Conservation (phyloP, 352 stramenopile species). For the Phytophthora cryptogea region DNA sequence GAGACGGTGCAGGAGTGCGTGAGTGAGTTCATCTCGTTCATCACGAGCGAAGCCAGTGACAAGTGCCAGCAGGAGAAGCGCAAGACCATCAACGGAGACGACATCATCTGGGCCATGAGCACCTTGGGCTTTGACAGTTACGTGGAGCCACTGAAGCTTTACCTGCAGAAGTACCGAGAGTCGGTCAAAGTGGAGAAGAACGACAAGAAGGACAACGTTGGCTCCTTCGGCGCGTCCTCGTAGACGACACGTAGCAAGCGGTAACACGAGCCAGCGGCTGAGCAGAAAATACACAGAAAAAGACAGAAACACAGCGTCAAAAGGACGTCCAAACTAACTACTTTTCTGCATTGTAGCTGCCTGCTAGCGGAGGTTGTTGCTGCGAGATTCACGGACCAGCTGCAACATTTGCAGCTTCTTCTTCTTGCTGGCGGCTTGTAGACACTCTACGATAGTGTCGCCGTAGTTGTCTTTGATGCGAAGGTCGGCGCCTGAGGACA, state of each 20-base stretch:
- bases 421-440: constrained; percentile 44
- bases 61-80: constrained; percentile 99
- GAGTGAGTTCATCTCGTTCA: constrained; percentile 99
- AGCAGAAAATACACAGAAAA: constrained; percentile 36
- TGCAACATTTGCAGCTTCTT: constrained; percentile 49
- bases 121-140: constrained; percentile 99
- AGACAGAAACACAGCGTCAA: constrained; percentile 4
- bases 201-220: constrained; percentile 91
- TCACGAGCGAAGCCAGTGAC: constrained; percentile 98
- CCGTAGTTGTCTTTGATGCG: constrained; percentile 57
- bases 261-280: not conserved
- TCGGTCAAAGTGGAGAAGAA: constrained; percentile 91
- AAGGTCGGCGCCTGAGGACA: constrained; percentile 44
- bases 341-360: not conserved
- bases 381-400: constrained; percentile 31
- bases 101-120: constrained; percentile 99
- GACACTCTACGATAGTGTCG: constrained; percentile 50
- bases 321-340: not conserved
- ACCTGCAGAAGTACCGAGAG: constrained; percentile 98
- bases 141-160: constrained; percentile 98
- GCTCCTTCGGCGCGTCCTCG: constrained; percentile 83
- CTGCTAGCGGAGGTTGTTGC: constrained; percentile 17
- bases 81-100: constrained; percentile 99
- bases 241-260: constrained; percentile 32
- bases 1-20: constrained; percentile 99